Conservation (phyloP, 2,329 filamentous ascomycete genomes). For the Talaromyces marneffei region DNA sequence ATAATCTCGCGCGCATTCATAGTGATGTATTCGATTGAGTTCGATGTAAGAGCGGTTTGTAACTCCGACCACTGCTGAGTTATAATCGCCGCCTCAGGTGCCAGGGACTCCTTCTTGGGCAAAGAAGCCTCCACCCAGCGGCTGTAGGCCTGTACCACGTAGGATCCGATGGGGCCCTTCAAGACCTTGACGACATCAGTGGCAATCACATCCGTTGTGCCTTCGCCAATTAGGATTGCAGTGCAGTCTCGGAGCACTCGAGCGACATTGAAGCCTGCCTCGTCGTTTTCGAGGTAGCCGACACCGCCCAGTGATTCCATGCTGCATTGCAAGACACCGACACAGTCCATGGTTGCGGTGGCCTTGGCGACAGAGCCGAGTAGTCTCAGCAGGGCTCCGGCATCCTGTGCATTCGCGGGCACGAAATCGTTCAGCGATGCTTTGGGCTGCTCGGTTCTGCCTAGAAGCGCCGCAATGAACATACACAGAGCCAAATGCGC, state of each 20-base stretch:
- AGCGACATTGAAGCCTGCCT: slow-evolving; percentile 59
- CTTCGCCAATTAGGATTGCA: slow-evolving; percentile 54
- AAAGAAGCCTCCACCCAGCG: slow-evolving; percentile 44
- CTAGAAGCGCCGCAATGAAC: slow-evolving; percentile 31
- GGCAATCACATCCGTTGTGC: slow-evolving; percentile 64
- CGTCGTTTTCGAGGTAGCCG: slow-evolving; percentile 32
- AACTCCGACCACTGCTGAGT: slow-evolving; percentile 1
- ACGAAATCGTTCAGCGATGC: slow-evolving; percentile 15
- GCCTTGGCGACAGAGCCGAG: slow-evolving; percentile 31
- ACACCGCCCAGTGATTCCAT: slow-evolving; percentile 30
- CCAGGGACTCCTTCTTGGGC: slow-evolving; percentile 35
- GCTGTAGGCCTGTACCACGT: slow-evolving; percentile 22
- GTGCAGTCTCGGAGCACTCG: slow-evolving; percentile 59
- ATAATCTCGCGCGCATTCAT: slow-evolving; percentile 24
- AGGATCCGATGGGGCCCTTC: neutral
- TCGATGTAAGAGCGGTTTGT: neutral
- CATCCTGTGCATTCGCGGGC: slow-evolving; percentile 18
- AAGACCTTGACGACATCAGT: slow-evolving; percentile 40
- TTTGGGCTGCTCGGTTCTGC: slow-evolving; percentile 24
- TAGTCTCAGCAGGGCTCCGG: slow-evolving; percentile 23
- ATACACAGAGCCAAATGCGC: slow-evolving; percentile 34
- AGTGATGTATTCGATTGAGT: slow-evolving; percentile 22
- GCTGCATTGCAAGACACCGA: slow-evolving; percentile 17
- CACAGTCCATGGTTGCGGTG: slow-evolving; percentile 19
- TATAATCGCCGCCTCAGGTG: slow-evolving; percentile 29